Evolutionary conservation across 2,329 filamentous ascomycete genomes (phyloP).

Genomic region (Fusarium anguioides): DNA sequence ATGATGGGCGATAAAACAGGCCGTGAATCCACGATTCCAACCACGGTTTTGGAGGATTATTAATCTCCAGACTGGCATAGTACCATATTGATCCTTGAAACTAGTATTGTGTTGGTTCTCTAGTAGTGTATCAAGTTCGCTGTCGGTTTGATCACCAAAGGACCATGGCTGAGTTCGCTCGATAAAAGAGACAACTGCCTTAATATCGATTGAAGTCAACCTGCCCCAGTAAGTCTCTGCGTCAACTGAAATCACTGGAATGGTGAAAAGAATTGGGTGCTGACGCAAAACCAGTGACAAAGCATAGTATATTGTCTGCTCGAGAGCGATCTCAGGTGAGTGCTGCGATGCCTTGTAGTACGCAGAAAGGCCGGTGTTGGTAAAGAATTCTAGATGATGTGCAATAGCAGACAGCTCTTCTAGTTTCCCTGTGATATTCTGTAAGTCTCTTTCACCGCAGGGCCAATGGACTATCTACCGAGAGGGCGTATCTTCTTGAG

Average conservation of each 20-base stretch:
- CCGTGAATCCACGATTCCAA: not conserved
- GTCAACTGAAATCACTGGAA: not conserved
- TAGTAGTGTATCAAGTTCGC: conserved; percentile 3
- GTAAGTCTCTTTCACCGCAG: not conserved
- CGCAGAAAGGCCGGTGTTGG: conserved; percentile 7
- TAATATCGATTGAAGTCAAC: not conserved
- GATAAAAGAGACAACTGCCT: not conserved
- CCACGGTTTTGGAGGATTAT: not conserved
- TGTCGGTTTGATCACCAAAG: not conserved
- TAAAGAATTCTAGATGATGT: conserved; percentile 7
- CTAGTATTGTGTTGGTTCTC: conserved; percentile 4
- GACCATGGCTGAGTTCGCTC: not conserved
- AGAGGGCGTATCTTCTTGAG: conserved; percentile 1
- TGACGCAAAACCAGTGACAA: not conserved
- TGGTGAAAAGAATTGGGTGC: not conserved
- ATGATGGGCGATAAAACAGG: conserved; percentile 2
- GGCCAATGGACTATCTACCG: not conserved
- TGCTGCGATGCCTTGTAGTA: not conserved
- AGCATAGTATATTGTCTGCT: not conserved
- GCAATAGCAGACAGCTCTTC: conserved; percentile 1
- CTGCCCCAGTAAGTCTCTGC: not conserved
- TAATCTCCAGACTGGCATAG: not conserved
- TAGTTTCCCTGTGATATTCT: not conserved
- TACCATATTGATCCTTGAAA: not conserved
- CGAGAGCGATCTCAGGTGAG: not conserved